A percentile compares a stretch with the other conserved stretches of the same genome.
Evolutionary conservation across 2,329 filamentous ascomycete species (phyloP).

Genomic region (Lithohypha guttulata): DNA sequence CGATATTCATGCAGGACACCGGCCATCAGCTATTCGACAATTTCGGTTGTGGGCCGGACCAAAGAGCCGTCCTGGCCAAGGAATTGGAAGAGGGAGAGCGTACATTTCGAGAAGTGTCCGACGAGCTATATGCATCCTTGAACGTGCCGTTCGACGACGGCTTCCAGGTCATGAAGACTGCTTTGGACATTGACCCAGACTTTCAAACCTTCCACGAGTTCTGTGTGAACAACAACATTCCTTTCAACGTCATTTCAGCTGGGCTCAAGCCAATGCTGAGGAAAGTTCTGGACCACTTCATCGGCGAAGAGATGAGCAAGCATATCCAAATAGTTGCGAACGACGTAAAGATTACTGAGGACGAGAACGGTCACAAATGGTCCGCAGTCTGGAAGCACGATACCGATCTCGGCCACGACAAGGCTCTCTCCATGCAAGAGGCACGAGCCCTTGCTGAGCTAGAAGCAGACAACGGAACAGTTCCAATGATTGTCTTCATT

Average conservation of each 20-base stretch:
- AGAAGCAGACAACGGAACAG: slow-evolving; percentile 47
- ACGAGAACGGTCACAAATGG: slow-evolving; percentile 42
- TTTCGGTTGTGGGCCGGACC: slow-evolving; percentile 50
- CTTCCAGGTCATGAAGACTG: slow-evolving; percentile 52
- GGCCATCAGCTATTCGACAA: slow-evolving; percentile 59
- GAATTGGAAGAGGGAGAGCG: slow-evolving; percentile 56
- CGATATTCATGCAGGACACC: slow-evolving; percentile 61
- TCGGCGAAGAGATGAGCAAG: slow-evolving; percentile 49
- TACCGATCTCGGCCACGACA: slow-evolving; percentile 55
- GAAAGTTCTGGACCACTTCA: slow-evolving; percentile 52
- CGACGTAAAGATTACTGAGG: slow-evolving; percentile 46
- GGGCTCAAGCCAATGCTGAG: slow-evolving; percentile 55
- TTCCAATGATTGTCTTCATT: slow-evolving; percentile 59
- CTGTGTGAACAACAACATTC: slow-evolving; percentile 51
- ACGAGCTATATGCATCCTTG: slow-evolving; percentile 61
- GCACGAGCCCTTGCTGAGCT: slow-evolving; percentile 45
- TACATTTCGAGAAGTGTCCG: slow-evolving; percentile 58
- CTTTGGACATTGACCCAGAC: slow-evolving; percentile 52
- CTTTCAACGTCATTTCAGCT: slow-evolving; percentile 60
- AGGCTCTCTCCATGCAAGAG: slow-evolving; percentile 53
- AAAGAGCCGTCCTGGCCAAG: slow-evolving; percentile 47
- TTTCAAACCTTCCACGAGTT: slow-evolving; percentile 56
- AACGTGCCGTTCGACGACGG: slow-evolving; percentile 57
- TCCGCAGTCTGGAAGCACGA: slow-evolving; percentile 58
- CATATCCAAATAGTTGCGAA: slow-evolving; percentile 60